These are phyloP conservation scores for Claviceps sp. DNA, from an alignment of 2,329 filamentous ascomycete genomes.

Conservation along the genomic window DNA sequence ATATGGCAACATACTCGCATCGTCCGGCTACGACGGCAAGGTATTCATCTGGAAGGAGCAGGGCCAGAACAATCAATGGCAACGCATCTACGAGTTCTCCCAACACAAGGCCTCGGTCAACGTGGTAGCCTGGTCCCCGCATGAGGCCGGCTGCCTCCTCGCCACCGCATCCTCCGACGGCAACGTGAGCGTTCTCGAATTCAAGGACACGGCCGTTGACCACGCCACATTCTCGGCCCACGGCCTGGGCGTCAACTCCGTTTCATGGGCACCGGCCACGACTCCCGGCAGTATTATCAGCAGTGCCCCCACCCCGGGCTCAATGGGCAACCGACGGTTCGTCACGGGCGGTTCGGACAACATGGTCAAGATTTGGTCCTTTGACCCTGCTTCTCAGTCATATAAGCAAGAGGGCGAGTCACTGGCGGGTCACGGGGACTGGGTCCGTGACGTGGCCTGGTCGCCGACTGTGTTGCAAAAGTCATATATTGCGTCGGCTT, in stretches of 20 bases:
- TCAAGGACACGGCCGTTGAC: conserved; percentile 89
- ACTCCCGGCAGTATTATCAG: conserved; percentile 75
- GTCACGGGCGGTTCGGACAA: conserved; percentile 95
- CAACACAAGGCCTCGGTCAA: conserved; percentile 95
- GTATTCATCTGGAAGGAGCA: conserved; percentile 98
- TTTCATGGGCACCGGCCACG: conserved; percentile 85
- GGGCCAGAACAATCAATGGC: conserved; percentile 48
- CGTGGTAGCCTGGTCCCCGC: conserved; percentile 93
- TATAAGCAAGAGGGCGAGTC: conserved; percentile 51
- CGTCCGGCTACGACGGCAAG: conserved; percentile 91
- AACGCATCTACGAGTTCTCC: conserved; percentile 83
- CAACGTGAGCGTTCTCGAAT: conserved; percentile 85
- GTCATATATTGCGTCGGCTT: conserved; percentile 90
- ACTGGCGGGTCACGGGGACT: conserved; percentile 77
- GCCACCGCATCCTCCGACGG: conserved; percentile 92
- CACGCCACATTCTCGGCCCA: conserved; percentile 85
- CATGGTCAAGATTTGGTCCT: conserved; percentile 84
- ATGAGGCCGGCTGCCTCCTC: conserved; percentile 87
- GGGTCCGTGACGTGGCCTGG: conserved; percentile 97
- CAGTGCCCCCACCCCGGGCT: conserved; percentile 46
- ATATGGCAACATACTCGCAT: conserved; percentile 94
- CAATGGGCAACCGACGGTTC: conserved; percentile 61
- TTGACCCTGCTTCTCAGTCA: conserved; percentile 45
- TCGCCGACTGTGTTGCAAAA: conserved; percentile 89
- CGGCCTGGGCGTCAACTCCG: conserved; percentile 86